Percentiles rank a stretch among this genome's conserved stretches.
Conservation (phyloP, 2,329 filamentous ascomycete genomes). For the Colletotrichum sp. region DNA sequence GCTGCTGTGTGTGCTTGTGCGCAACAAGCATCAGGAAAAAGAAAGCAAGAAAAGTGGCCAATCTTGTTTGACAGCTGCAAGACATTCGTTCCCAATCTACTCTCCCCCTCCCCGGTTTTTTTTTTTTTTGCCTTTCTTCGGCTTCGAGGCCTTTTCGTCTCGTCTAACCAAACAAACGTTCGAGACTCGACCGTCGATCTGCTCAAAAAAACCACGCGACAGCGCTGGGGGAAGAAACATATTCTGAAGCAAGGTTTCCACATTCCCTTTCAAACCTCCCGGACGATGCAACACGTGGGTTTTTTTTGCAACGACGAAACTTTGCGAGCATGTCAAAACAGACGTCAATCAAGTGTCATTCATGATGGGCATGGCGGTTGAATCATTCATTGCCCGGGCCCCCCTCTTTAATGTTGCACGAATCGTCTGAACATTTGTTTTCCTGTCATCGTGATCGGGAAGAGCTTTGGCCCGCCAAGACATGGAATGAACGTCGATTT, state of each 20-base stretch:
- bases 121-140: not conserved
- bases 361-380: not conserved
- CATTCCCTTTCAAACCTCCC: not conserved
- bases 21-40: not conserved
- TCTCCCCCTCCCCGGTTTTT: not conserved
- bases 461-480: not conserved
- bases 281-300: not conserved
- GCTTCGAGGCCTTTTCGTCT: not conserved
- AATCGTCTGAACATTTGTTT: not conserved
- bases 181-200: not conserved
- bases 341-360: not conserved
- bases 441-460: not conserved
- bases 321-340: not conserved
- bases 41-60: not conserved
- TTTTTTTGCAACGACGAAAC: not conserved
- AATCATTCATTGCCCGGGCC: not conserved
- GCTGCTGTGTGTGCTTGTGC: not conserved
- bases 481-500: not conserved
- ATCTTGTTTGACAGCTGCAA: not conserved
- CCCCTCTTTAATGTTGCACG: not conserved
- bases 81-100: not conserved
- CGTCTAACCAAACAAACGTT: not conserved
- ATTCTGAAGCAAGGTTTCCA: not conserved
- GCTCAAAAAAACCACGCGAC: not conserved
- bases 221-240: not conserved